A percentile compares a stretch with the other conserved stretches of the same genome.
Evolutionary conservation across 306 rosid genomes (phyloP).

Genomic region (Castanospermum australe): DNA sequence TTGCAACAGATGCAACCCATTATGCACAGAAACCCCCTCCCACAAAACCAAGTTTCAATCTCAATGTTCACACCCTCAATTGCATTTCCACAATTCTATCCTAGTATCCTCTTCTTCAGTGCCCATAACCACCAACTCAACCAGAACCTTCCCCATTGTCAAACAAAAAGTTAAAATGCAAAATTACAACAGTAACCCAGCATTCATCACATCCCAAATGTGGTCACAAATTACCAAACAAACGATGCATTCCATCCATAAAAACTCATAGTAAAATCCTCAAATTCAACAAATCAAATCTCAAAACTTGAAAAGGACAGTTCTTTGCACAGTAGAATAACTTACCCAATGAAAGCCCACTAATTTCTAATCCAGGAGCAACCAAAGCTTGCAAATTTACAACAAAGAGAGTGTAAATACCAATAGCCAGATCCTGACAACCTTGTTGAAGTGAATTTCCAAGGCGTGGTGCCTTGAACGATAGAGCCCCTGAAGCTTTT

Average conservation of each 20-base stretch:
- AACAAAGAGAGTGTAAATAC: constrained; percentile 21
- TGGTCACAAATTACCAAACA: constrained; percentile 34
- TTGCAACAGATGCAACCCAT: constrained; percentile 93
- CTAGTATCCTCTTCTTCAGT: constrained; percentile 38
- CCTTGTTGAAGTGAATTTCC: constrained; percentile 17
- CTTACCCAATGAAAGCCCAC: constrained; percentile 18
- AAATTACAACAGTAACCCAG: constrained; percentile 24
- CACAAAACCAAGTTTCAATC: constrained; percentile 43
- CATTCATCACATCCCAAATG: constrained; percentile 39
- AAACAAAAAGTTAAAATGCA: constrained; percentile 13
- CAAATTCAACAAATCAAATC: constrained; percentile 38
- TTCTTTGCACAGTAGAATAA: constrained; percentile 27
- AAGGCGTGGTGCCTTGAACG: no score
- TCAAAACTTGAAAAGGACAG: constrained; percentile 37
- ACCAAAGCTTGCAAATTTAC: constrained; percentile 13
- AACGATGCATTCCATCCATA: constrained; percentile 27
- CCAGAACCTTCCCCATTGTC: constrained; percentile 17
- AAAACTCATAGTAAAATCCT: constrained; percentile 14
- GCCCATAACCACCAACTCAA: constrained; percentile 23
- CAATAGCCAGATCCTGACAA: constrained; percentile 32
- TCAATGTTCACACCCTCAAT: constrained; percentile 49
- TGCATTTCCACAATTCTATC: constrained; percentile 34
- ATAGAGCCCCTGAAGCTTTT: no score
- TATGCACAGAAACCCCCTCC: constrained; percentile 47
- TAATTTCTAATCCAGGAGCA: constrained; percentile 10